Base-by-base conservation (phyloP, 148 eudicot genomes). In the Amaranthus palmeri region DNA sequence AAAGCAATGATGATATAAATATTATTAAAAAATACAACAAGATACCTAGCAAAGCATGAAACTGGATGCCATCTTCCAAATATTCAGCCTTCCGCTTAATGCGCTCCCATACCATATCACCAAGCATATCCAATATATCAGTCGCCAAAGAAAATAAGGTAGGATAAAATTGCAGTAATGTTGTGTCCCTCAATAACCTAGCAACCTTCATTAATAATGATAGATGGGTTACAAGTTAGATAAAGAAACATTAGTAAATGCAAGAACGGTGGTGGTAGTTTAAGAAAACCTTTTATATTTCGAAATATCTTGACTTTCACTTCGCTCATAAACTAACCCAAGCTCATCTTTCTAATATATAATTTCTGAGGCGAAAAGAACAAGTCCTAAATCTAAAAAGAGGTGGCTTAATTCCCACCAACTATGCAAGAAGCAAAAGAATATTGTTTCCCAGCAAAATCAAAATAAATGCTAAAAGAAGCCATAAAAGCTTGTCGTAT, bases 101-200 rank as follows among this genome's bases (percentile, higher is more conserved):
- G 70, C 92, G 90, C 73, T 81, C 82, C 96, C 92, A 86, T 67
- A 90, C 92, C 86, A 88, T 59, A 73, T 85, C 83, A 70, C 96
- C 96, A 69, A 90, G 84, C 92, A 83, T 80, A 77, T 86, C 92
- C 76, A 90, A 70, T 73, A 90, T 82, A 76, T 88, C 92, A 50
- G 90, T 88, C 64, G 85, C 92, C 78, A 85, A 76, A 82, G 83
- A 82, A 72, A 90, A 90, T 71, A 88, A 72, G 47, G 86, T 88
- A 55, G 96, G 96, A 83, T 90, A 90, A 86, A 90, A 88, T 56
- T 90, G 92, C 64, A 78, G 78, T 65, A 80, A 82, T 42, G 84
- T 68, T 36, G 88, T 83, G 76, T 90, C 90, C 84, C 76, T 82
- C 79, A 88, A 83, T 82, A 88, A 82, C 79, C 88, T 90, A 56